These are phyloP conservation scores for Carallia pectinifolia DNA, from an alignment of 345 rosid genomes.

Conservation along the genomic window DNA sequence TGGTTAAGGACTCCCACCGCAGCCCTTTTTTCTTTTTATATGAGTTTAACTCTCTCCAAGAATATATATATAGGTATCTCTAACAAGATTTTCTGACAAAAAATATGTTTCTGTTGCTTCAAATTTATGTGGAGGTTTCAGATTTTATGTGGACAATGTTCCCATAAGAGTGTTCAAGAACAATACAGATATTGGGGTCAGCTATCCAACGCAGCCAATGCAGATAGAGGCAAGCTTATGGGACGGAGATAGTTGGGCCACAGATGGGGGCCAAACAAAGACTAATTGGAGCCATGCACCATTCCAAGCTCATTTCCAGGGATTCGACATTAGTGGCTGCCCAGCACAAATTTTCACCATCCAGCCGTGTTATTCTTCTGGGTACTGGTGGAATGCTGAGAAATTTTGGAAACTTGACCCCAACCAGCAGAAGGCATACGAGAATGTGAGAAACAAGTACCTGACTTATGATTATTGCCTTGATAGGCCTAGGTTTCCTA, in stretches of 20 bases:
- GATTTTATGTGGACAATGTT: constrained; percentile 55
- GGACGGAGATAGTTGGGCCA: constrained; percentile 68
- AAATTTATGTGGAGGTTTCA: not conserved
- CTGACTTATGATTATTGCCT: constrained; percentile 46
- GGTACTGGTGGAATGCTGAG: constrained; percentile 60
- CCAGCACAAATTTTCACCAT: not conserved
- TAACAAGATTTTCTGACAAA: not conserved
- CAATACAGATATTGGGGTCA: constrained; percentile 32
- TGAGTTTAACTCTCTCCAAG: too few relatives aligned
- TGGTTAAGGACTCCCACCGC: too few relatives aligned
- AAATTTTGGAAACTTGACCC: constrained; percentile 31
- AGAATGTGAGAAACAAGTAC: constrained; percentile 23
- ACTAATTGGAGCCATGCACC: constrained; percentile 59
- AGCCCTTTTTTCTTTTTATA: too few relatives aligned
- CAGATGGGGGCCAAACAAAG: constrained; percentile 55
- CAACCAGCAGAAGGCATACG: constrained; percentile 13
- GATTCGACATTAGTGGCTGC: constrained; percentile 49
- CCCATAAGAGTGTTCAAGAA: constrained; percentile 82
- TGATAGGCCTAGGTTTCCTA: constrained; percentile 31
- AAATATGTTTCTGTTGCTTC: not conserved
- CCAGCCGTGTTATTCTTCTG: constrained; percentile 26
- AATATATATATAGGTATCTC: too few relatives aligned
- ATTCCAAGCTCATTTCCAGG: constrained; percentile 46
- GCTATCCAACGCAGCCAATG: constrained; percentile 56
- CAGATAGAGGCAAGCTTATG: constrained; percentile 55